Conservation (phyloP, 176 grass and related monocot genomes). For the Thinopyrum elongatum region DNA sequence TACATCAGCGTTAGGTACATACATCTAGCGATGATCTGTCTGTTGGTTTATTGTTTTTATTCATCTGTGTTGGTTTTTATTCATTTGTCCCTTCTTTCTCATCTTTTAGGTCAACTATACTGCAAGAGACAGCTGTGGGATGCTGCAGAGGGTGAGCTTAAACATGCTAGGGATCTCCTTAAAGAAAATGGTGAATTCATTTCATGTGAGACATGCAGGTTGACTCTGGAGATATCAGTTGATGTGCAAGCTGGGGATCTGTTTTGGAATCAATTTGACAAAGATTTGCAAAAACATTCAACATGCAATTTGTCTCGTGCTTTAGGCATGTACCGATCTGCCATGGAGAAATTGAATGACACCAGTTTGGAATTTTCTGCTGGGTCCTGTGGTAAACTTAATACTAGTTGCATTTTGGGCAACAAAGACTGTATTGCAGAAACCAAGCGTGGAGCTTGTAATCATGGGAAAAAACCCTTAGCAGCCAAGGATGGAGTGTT, state of each 20-base stretch:
- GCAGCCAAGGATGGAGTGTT: slow-evolving; percentile 14
- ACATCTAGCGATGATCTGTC: background rate
- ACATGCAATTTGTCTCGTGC: slow-evolving; percentile 44
- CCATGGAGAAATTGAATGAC: slow-evolving; percentile 57
- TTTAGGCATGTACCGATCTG: slow-evolving; percentile 59
- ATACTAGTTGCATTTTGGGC: background rate
- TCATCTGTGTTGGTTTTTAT: background rate
- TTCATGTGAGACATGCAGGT: slow-evolving; percentile 65
- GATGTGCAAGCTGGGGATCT: slow-evolving; percentile 68
- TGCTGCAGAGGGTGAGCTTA: slow-evolving; percentile 54
- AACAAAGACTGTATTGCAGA: slow-evolving; percentile 10
- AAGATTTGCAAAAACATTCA: slow-evolving; percentile 43
- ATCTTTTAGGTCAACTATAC: slow-evolving; percentile 75
- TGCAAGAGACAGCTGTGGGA: slow-evolving; percentile 63
- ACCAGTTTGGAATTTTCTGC: slow-evolving; percentile 22
- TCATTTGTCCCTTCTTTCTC: background rate
- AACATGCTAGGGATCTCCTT: slow-evolving; percentile 57
- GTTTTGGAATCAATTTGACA: slow-evolving; percentile 54
- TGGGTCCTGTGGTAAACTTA: slow-evolving; percentile 9
- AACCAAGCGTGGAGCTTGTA: background rate
- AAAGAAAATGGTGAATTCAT: slow-evolving; percentile 32
- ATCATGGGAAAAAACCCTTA: background rate
- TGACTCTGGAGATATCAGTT: slow-evolving; percentile 50
- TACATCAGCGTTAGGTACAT: slow-evolving; percentile 63
- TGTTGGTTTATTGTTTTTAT: slow-evolving; percentile 19